These are phyloP conservation scores for Protomyces gravidus DNA, from an alignment of 1,139 yeast species.

Conservation along the genomic window DNA sequence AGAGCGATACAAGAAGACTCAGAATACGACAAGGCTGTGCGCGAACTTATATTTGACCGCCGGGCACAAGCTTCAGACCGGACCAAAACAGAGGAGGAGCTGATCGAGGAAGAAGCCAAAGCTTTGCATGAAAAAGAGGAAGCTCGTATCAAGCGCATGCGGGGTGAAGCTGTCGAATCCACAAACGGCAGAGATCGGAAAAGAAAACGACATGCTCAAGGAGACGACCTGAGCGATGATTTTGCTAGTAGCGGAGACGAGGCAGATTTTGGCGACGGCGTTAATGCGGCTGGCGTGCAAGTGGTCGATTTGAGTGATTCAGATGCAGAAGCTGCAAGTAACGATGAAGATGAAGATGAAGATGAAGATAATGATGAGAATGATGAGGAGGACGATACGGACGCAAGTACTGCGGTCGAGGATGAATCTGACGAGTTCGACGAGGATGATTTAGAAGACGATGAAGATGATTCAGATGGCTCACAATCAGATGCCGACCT, in stretches of 20 bases:
- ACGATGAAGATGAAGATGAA: conserved; percentile 26
- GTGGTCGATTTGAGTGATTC: conserved; percentile 6
- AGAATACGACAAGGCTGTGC: conserved; percentile 70
- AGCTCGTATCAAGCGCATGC: conserved; percentile 80
- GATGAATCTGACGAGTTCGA: neutral
- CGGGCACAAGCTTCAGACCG: conserved; percentile 95
- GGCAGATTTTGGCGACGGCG: conserved; percentile 23
- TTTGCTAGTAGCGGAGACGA: conserved; percentile 37
- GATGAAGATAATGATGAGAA: conserved; percentile 35
- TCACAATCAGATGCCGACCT: conserved; percentile 29
- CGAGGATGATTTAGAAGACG: conserved; percentile 29
- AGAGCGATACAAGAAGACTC: conserved; percentile 45
- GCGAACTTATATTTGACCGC: conserved; percentile 75
- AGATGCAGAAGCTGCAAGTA: conserved; percentile 32
- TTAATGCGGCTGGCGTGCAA: conserved; percentile 15
- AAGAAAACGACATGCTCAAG: conserved; percentile 30
- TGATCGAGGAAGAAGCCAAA: conserved; percentile 59
- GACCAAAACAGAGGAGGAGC: conserved; percentile 86
- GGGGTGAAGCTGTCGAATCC: conserved; percentile 71
- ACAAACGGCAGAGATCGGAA: conserved; percentile 44
- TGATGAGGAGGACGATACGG: conserved; percentile 29
- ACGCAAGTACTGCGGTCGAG: neutral
- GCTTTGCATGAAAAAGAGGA: conserved; percentile 65
- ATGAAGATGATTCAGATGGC: conserved; percentile 40
- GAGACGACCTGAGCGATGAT: conserved; percentile 44